These are phyloP conservation scores for Begonia peltatifolia DNA, from an alignment of 306 rosid genomes.

Conservation along the genomic window DNA sequence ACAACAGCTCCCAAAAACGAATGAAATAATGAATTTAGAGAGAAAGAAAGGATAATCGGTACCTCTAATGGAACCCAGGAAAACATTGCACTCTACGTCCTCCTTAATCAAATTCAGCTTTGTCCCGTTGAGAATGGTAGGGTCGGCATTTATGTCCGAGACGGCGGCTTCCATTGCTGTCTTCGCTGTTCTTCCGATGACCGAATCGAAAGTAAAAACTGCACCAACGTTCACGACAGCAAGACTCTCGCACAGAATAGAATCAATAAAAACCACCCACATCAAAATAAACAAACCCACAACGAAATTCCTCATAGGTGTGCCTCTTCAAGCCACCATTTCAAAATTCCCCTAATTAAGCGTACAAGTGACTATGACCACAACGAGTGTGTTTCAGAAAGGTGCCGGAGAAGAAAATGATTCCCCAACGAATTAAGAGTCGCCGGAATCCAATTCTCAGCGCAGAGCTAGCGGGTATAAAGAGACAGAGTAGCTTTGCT, in stretches of 20 bases:
- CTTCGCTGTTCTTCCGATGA: constrained; percentile 66
- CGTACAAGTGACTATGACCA: not conserved
- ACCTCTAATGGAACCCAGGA: constrained; percentile 82
- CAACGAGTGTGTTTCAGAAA: too few relatives aligned
- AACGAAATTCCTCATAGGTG: constrained; percentile 26
- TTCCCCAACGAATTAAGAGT: too few relatives aligned
- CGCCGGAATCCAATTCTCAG: too few relatives aligned
- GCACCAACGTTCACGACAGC: constrained; percentile 60
- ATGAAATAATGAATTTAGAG: not conserved
- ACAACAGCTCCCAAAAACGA: too few relatives aligned
- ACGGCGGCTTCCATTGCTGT: constrained; percentile 61
- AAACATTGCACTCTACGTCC: constrained; percentile 51
- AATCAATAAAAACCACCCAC: constrained; percentile 32
- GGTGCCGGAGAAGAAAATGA: too few relatives aligned
- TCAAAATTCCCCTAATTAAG: constrained; percentile 7
- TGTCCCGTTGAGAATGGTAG: constrained; percentile 47
- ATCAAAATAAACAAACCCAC: constrained; percentile 19
- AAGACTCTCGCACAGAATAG: constrained; percentile 37
- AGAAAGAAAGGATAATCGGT: not conserved
- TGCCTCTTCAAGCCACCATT: constrained; percentile 15
- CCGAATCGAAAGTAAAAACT: constrained; percentile 57
- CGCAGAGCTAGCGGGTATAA: too few relatives aligned
- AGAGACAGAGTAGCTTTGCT: too few relatives aligned
- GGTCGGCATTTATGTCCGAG: constrained; percentile 61
- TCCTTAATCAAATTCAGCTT: constrained; percentile 29